Percentiles rank a stretch among this genome's conserved stretches.
These are phyloP conservation scores for Teratosphaeria epicoccoides DNA, from an alignment of 2,329 filamentous ascomycete genomes.

Conservation along the genomic window DNA sequence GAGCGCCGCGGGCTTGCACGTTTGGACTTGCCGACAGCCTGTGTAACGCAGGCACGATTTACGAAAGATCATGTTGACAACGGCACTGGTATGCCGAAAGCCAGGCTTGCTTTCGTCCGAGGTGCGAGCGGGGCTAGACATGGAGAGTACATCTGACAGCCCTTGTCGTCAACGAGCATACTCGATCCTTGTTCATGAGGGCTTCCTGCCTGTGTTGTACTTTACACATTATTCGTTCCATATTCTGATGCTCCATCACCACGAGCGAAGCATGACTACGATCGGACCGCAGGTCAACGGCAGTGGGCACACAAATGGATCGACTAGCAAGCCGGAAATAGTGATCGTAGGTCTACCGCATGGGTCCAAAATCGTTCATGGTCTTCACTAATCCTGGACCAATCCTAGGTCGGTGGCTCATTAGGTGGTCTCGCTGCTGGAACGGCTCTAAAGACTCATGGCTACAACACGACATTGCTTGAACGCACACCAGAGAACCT, in stretches of 20 bases:
- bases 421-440: constrained; percentile 21
- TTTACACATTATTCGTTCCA: too few relatives aligned
- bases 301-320: background rate
- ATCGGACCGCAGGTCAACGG: background rate
- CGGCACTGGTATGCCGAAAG: background rate
- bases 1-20: background rate
- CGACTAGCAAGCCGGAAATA: constrained; percentile 10
- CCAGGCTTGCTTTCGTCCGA: background rate
- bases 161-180: background rate
- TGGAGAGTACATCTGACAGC: background rate
- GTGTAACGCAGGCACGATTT: too few relatives aligned
- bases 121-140: background rate
- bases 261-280: background rate
- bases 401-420: constrained; percentile 20
- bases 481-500: constrained; percentile 32
- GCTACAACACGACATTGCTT: constrained; percentile 23
- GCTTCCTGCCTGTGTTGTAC: too few relatives aligned
- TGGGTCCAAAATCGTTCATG: background rate
- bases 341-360: constrained; percentile 11
- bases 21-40: too few relatives aligned
- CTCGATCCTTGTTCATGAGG: too few relatives aligned
- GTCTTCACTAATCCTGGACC: background rate
- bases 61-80: too few relatives aligned
- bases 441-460: constrained; percentile 18
- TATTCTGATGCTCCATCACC: background rate